phyloP scores from a whole-genome alignment of 495 filamentous ascomycete genomes.

The Penicillium daleae region DNA sequence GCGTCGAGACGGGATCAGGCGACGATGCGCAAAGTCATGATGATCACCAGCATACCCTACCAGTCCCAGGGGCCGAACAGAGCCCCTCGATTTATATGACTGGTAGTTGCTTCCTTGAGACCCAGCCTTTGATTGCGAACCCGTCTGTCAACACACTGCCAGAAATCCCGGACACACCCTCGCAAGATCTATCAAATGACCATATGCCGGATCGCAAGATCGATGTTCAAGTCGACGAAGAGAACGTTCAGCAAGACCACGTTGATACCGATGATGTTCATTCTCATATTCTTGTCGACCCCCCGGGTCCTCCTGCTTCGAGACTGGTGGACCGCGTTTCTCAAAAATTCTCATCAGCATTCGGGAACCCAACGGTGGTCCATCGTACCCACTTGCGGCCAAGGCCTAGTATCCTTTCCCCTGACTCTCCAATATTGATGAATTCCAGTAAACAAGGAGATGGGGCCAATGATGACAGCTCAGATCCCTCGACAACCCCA shows the following conservation, averaged over 20 bases:
- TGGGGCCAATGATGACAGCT: conserved; percentile 43
- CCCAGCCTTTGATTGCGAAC: conserved; percentile 12
- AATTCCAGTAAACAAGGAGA: conserved; percentile 29
- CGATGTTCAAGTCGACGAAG: not conserved
- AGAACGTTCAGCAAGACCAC: not conserved
- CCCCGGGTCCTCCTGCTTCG: conserved; percentile 21
- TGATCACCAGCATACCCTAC: not conserved
- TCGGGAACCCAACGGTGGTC: conserved; percentile 59
- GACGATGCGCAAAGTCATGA: conserved; percentile 7
- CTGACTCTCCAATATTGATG: conserved; percentile 25
- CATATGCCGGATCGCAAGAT: not conserved
- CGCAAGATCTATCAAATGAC: not conserved
- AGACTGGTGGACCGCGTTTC: conserved; percentile 50
- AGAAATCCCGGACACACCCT: not conserved
- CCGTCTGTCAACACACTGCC: not conserved
- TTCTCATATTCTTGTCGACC: not conserved
- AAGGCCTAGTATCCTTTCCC: conserved; percentile 45
- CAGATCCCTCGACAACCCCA: conserved; percentile 42
- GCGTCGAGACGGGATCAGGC: conserved; percentile 18
- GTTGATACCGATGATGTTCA: conserved; percentile 6
- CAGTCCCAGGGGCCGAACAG: not conserved
- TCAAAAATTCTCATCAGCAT: conserved; percentile 52
- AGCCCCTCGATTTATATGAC: conserved; percentile 4
- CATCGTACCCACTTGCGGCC: conserved; percentile 49
- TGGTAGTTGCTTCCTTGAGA: conserved; percentile 7